phyloP scores from a whole-genome alignment of 176 grass and related monocot genomes.

The Rhynchospora pubera region DNA sequence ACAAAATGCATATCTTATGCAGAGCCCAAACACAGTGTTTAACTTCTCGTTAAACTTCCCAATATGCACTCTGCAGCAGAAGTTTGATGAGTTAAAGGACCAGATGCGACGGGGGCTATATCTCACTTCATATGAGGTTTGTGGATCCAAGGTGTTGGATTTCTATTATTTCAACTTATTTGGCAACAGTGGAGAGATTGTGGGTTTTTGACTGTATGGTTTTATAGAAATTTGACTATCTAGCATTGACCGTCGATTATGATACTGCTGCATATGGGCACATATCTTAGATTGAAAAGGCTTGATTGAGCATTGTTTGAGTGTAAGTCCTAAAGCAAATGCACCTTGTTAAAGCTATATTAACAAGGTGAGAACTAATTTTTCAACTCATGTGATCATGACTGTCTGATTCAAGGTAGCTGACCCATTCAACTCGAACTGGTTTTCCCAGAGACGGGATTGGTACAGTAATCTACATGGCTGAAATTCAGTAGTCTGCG shows the following conservation, averaged over 20 bases:
- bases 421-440: neutral
- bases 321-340: neutral
- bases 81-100: conserved; percentile 53
- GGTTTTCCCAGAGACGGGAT: neutral
- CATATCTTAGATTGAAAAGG: neutral
- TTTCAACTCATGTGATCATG: neutral
- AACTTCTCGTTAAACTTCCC: conserved; percentile 67
- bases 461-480: neutral
- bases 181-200: neutral
- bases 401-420: neutral
- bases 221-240: neutral
- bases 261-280: neutral
- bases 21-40: conserved; percentile 52
- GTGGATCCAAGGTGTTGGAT: conserved; percentile 10
- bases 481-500: neutral
- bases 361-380: no score
- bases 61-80: conserved; percentile 43
- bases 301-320: neutral
- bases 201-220: neutral
- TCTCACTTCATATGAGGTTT: conserved; percentile 55
- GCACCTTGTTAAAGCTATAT: neutral
- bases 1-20: conserved; percentile 59
- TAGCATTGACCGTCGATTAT: neutral
- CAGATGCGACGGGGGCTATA: conserved; percentile 62
- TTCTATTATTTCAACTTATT: neutral